A percentile compares a stretch with the other conserved stretches of the same genome.
Evolutionary conservation across 345 rosid species (phyloP).

Genomic region (Nephelium lappaceum): DNA sequence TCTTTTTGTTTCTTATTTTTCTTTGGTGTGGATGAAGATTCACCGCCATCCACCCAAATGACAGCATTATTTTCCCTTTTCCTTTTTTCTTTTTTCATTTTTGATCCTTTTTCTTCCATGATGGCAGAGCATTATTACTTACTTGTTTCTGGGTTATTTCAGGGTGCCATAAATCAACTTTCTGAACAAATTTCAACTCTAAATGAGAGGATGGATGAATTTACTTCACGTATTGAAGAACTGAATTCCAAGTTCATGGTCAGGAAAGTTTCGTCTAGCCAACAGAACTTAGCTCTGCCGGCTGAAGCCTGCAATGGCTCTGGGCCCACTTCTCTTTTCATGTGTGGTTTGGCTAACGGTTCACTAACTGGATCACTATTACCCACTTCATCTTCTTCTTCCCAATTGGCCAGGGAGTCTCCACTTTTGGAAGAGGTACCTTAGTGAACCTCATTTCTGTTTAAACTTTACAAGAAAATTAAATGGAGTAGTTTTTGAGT

Average conservation of each 20-base stretch:
- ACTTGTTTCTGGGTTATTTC: slow-evolving; percentile 22
- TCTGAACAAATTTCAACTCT: slow-evolving; percentile 95
- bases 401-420: slow-evolving; percentile 83
- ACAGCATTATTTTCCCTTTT: not conserved
- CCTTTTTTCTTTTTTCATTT: not conserved
- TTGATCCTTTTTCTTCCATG: not conserved
- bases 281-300: slow-evolving; percentile 71
- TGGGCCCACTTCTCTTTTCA: slow-evolving; percentile 58
- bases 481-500: not conserved
- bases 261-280: slow-evolving; percentile 68
- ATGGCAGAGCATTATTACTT: slow-evolving; percentile 6
- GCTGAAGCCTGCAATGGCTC: slow-evolving; percentile 83
- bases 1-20: not conserved
- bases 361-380: slow-evolving; percentile 53
- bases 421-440: slow-evolving; percentile 93
- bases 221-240: slow-evolving; percentile 82
- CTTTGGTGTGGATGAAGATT: not conserved
- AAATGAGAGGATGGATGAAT: slow-evolving; percentile 96
- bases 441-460: not conserved
- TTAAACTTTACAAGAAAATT: not conserved
- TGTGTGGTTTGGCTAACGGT: slow-evolving; percentile 61
- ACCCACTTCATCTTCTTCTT: slow-evolving; percentile 74
- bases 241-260: slow-evolving; percentile 68
- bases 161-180: slow-evolving; percentile 89
- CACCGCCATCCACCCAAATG: not conserved